These are phyloP conservation scores for Skeletonema grethae DNA, from an alignment of 108 stramenopile species.

Conservation along the genomic window DNA sequence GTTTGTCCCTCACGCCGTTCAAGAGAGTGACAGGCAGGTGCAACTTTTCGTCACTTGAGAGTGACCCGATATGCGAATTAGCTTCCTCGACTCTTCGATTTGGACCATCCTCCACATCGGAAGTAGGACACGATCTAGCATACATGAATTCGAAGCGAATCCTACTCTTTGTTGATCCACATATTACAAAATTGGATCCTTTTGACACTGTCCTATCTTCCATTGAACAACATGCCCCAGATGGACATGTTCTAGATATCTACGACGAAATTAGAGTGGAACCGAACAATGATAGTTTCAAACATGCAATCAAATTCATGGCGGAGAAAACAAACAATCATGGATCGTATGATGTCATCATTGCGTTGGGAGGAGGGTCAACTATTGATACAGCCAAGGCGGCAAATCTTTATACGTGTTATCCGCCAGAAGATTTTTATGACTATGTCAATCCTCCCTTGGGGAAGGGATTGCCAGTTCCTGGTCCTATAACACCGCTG, in stretches of 20 bases:
- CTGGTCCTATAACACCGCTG: slow-evolving; percentile 47
- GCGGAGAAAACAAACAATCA: slow-evolving; percentile 5
- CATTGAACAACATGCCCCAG: slow-evolving; percentile 28
- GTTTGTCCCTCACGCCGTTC: background rate
- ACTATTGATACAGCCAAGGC: slow-evolving; percentile 73
- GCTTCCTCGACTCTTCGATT: slow-evolving; percentile 55
- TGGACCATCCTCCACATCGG: slow-evolving; percentile 49
- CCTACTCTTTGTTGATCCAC: slow-evolving; percentile 48
- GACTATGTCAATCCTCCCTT: slow-evolving; percentile 65
- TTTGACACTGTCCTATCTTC: slow-evolving; percentile 45
- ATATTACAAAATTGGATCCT: slow-evolving; percentile 28
- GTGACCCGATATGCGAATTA: slow-evolving; percentile 52
- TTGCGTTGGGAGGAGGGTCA: slow-evolving; percentile 70
- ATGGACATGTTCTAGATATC: slow-evolving; percentile 20
- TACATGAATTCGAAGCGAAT: slow-evolving; percentile 40
- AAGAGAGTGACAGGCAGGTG: background rate
- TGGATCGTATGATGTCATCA: slow-evolving; percentile 49
- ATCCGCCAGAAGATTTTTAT: slow-evolving; percentile 50
- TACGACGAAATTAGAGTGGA: slow-evolving; percentile 56
- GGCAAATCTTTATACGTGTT: slow-evolving; percentile 52
- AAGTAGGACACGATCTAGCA: slow-evolving; percentile 52
- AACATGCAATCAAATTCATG: slow-evolving; percentile 52
- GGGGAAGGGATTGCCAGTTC: slow-evolving; percentile 51
- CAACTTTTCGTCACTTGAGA: background rate
- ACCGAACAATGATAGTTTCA: slow-evolving; percentile 52